Evolutionary conservation across 306 rosid species (phyloP).

Genomic region (Quercus robur): DNA sequence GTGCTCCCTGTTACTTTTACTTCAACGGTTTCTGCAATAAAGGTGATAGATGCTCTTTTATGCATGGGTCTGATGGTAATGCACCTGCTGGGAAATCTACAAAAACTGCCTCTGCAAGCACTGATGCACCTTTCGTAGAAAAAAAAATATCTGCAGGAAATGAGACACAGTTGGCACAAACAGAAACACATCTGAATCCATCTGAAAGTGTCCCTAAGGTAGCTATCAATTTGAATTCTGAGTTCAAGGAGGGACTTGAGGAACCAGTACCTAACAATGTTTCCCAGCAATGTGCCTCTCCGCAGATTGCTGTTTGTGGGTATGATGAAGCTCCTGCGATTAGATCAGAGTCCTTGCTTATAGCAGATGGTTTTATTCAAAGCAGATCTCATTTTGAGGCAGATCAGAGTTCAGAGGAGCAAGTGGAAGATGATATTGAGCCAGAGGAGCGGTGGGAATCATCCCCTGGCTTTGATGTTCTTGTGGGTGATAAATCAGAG

Average conservation of each 20-base stretch:
- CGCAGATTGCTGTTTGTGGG: conserved; percentile 33
- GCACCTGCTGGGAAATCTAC: conserved; percentile 32
- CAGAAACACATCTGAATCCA: conserved; percentile 21
- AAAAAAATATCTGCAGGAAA: conserved; percentile 36
- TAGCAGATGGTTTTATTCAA: conserved; percentile 33
- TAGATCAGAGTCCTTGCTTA: conserved; percentile 34
- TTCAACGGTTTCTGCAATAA: conserved; percentile 76
- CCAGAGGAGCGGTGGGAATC: conserved; percentile 75
- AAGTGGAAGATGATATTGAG: conserved; percentile 37
- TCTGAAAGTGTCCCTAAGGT: conserved; percentile 32
- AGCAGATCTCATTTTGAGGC: conserved; percentile 29
- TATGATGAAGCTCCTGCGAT: conserved; percentile 36
- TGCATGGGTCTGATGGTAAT: conserved; percentile 50
- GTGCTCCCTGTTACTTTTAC: conserved; percentile 72
- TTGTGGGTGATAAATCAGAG: conserved; percentile 59
- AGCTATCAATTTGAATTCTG: conserved; percentile 21
- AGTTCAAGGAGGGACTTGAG: conserved; percentile 32
- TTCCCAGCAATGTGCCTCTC: conserved; percentile 22
- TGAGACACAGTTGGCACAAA: conserved; percentile 28
- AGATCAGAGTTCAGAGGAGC: conserved; percentile 58
- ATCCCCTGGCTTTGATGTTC: conserved; percentile 87
- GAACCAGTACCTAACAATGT: conserved; percentile 27
- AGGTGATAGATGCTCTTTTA: conserved; percentile 72
- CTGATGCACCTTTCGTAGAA: conserved; percentile 32
- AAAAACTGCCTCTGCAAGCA: conserved; percentile 40